Evolutionary conservation across 1,284 basidiomycete species (phyloP), one percentile per base, ranked within the genome.

Genomic region (Cryptococcus neoformans): DNA sequence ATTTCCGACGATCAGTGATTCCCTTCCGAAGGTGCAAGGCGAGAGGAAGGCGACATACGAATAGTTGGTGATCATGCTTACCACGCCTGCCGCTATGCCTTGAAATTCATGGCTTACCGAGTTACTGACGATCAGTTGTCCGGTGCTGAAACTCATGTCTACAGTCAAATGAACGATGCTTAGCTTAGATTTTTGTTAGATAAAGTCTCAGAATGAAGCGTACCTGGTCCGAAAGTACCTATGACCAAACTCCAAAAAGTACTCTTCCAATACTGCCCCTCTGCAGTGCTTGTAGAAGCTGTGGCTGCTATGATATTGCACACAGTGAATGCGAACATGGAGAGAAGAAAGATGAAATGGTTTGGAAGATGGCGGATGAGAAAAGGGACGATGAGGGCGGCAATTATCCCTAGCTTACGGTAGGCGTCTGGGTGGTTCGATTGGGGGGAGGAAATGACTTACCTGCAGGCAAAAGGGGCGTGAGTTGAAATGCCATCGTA

Each of bases 251-350:
- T 2, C 35, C 34, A n/a, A 39, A 68, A 68, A 2, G 58, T 60
- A 47, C 56, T 48, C 2, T 55, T 63, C 68, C 68, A 70, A 46
- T 68, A 70, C 1, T 21, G 21, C 21, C 21, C 21, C 21, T 21
- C 21, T 1, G 53, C 55, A 35, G 56, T 51, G 21, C 59, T 28
- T 3, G 52, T 51, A 3, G 63, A 65, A 40, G 64, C 54, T 1
- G 58, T 46, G n/a, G 61, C 60, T 12, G 59, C 55, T 8, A 70
- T 40, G 9, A 70, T 49, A 40, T 62, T 58, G 6, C 65, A 65
- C 10, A 64, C 53, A 16, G 58, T 41, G 58, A 70, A 70, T 2
- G 67, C 56, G 17, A 63, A 36, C 65, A 70, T 68, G 6, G 65
- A 54, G 6, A 51, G 56, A 12, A 68, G 58, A 53, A 70, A 63